A percentile compares a stretch with the other conserved stretches of the same genome.
phyloP scores from a whole-genome alignment of 352 stramenopile genomes.

The Sclerospora graminicola region DNA sequence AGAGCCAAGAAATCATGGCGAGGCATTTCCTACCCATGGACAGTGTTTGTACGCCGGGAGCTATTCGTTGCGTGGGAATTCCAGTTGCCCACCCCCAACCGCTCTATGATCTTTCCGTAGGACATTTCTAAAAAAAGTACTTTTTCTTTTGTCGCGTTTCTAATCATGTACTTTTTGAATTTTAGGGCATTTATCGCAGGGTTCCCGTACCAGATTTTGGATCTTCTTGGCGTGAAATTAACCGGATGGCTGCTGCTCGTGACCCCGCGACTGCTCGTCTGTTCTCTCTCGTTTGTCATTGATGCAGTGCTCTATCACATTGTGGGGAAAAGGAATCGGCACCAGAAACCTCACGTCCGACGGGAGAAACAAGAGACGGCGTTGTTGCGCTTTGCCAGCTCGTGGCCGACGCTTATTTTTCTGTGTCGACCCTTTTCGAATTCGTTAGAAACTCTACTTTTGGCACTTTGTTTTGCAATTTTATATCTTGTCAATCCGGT shows the following conservation, averaged over 20 bases:
- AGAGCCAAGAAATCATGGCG: conserved; percentile 80
- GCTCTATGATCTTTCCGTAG: conserved; percentile 71
- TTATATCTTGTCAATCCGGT: conserved; percentile 41
- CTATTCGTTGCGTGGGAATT: conserved; percentile 76
- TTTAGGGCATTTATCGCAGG: conserved; percentile 38
- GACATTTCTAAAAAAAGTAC: background rate
- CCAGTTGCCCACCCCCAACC: conserved; percentile 42
- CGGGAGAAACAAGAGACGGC: conserved; percentile 15
- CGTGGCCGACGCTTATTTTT: conserved; percentile 61
- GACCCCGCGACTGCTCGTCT: conserved; percentile 49
- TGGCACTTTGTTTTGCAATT: conserved; percentile 42
- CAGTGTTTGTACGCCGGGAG: conserved; percentile 12
- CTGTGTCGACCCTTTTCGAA: conserved; percentile 76
- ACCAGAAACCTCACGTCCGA: conserved; percentile 9
- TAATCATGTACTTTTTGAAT: conserved; percentile 5
- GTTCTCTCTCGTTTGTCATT: conserved; percentile 41
- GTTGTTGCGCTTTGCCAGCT: conserved; percentile 50
- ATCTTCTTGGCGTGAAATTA: conserved; percentile 25
- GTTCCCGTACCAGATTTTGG: conserved; percentile 36
- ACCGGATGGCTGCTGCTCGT: conserved; percentile 41
- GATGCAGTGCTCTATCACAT: conserved; percentile 36
- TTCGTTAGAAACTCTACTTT: conserved; percentile 53
- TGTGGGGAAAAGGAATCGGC: conserved; percentile 21
- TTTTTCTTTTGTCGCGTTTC: conserved; percentile 1
- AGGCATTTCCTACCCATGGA: conserved; percentile 25